Evolutionary conservation across 441 rosid genomes (phyloP).

Genomic region (Melastoma candidum): DNA sequence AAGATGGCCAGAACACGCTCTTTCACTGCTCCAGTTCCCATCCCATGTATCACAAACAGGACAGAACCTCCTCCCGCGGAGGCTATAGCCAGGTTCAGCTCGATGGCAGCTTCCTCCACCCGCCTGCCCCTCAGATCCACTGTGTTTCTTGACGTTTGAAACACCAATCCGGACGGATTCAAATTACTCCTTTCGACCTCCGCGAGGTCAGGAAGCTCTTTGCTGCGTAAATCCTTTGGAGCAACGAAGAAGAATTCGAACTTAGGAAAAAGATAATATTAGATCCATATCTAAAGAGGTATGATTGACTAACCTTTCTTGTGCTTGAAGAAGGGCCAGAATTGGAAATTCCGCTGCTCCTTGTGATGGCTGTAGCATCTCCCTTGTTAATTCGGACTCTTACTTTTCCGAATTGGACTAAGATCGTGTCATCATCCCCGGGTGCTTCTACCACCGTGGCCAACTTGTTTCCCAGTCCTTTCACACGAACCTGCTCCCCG

Average conservation of each 20-base stretch:
- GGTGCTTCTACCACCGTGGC: constrained; percentile 69
- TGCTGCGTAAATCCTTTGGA: constrained; percentile 23
- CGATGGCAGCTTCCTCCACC: constrained; percentile 63
- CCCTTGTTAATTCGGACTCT: constrained; percentile 61
- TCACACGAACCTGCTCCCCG: constrained; percentile 73
- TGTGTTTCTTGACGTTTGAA: constrained; percentile 70
- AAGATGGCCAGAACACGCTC: constrained; percentile 48
- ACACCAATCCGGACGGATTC: constrained; percentile 30
- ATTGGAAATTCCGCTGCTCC: constrained; percentile 20
- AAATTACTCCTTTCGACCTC: constrained; percentile 22
- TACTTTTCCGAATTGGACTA: constrained; percentile 81
- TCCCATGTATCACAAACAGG: constrained; percentile 68
- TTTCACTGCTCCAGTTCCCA: constrained; percentile 71
- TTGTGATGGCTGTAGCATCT: constrained; percentile 36
- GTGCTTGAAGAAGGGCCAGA: constrained; percentile 20
- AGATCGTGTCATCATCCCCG: constrained; percentile 47
- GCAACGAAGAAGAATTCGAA: neutral
- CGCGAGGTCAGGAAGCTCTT: constrained; percentile 22
- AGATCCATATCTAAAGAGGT: neutral
- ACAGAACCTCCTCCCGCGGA: constrained; percentile 37
- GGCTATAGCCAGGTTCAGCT: constrained; percentile 57
- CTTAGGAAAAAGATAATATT: neutral
- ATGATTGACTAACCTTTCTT: constrained; percentile 36
- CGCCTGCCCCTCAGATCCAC: constrained; percentile 80
- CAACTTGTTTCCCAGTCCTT: constrained; percentile 58